Evolutionary conservation across 495 filamentous ascomycete species (phyloP).

Genomic region (Trichoderma erinaceum): DNA sequence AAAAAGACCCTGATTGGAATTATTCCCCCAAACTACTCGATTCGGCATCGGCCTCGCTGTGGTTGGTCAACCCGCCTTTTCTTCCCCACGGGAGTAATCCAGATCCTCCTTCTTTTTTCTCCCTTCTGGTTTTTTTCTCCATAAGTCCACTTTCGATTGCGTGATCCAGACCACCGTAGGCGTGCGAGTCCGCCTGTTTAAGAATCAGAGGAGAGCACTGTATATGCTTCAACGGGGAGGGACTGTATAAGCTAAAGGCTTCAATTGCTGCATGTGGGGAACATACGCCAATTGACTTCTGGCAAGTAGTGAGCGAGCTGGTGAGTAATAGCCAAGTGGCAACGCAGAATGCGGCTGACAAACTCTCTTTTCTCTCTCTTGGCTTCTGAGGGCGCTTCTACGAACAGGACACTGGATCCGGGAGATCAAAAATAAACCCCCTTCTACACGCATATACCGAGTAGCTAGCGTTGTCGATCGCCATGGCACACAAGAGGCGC

Average conservation of each 20-base stretch:
- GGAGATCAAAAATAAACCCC: too few species aligned
- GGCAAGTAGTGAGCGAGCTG: not conserved
- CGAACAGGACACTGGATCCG: too few species aligned
- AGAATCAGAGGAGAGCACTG: not conserved
- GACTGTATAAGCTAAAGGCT: not conserved
- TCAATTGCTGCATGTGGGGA: constrained; percentile 8
- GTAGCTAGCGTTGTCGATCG: too few species aligned
- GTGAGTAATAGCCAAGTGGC: too few species aligned
- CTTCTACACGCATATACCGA: too few species aligned
- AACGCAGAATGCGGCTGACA: too few species aligned
- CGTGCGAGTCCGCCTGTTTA: not conserved
- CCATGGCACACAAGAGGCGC: too few species aligned
- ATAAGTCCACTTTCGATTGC: not conserved
- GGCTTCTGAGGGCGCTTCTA: too few species aligned
- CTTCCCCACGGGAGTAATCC: not conserved
- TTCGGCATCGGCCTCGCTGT: not conserved
- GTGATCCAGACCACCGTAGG: constrained; percentile 7
- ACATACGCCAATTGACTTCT: not conserved
- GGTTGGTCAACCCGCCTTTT: constrained; percentile 9
- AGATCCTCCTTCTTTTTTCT: not conserved
- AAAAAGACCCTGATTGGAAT: not conserved
- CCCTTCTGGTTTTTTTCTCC: not conserved
- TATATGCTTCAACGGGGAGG: not conserved
- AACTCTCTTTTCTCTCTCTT: not conserved
- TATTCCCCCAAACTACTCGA: constrained; percentile 9